These are phyloP conservation scores for Chernovozyma sophiae-reginae DNA, from an alignment of 1,139 yeast genomes.

Conservation along the genomic window DNA sequence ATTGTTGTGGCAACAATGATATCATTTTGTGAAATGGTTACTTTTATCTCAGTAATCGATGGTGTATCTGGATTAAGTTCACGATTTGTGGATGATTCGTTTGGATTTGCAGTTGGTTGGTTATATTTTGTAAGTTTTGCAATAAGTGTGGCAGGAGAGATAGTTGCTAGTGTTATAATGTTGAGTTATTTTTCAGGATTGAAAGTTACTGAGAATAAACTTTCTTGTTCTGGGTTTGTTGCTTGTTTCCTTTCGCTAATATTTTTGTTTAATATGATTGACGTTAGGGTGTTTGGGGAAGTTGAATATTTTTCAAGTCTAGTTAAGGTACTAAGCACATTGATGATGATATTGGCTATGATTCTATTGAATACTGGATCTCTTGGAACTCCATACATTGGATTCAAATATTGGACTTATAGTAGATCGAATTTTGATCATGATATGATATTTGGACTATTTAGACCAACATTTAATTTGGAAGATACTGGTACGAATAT, in stretches of 20 bases:
- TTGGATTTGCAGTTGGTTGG: constrained; percentile 81
- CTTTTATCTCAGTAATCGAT: constrained; percentile 75
- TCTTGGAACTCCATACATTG: constrained; percentile 48
- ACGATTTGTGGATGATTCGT: constrained; percentile 78
- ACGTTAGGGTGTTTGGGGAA: constrained; percentile 72
- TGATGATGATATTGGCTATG: constrained; percentile 60
- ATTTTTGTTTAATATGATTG: constrained; percentile 54
- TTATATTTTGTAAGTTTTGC: constrained; percentile 73
- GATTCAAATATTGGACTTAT: constrained; percentile 64
- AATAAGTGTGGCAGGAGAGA: constrained; percentile 72
- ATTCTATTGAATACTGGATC: constrained; percentile 54
- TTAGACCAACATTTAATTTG: constrained; percentile 65
- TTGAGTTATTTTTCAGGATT: constrained; percentile 59
- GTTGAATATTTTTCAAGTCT: constrained; percentile 63
- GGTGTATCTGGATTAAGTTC: constrained; percentile 75
- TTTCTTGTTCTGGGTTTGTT: constrained; percentile 62
- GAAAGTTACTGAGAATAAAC: constrained; percentile 42
- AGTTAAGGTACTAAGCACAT: constrained; percentile 51
- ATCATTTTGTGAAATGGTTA: constrained; percentile 83
- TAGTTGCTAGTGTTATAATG: constrained; percentile 76
- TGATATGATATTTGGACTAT: constrained; percentile 61
- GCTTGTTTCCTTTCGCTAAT: constrained; percentile 51
- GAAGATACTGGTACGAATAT: constrained; percentile 46
- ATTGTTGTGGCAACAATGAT: constrained; percentile 67
- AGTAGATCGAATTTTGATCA: constrained; percentile 46